Conservation (phyloP, 2,329 filamentous ascomycete genomes). For the Botrytis elliptica region DNA sequence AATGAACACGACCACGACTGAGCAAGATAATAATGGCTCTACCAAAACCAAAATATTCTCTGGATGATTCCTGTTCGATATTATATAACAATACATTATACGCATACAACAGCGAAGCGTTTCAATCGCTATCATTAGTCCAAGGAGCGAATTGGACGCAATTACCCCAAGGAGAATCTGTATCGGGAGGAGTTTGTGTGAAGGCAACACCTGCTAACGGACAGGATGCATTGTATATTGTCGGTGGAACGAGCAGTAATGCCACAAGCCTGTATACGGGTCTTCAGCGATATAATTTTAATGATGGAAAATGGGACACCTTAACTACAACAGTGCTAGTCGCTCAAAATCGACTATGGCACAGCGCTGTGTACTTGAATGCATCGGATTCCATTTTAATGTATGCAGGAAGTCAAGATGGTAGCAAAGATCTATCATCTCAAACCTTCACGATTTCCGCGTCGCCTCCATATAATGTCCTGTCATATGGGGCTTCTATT, state of each 20-base stretch:
- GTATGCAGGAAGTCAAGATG: conserved; percentile 73
- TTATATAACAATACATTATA: conserved; percentile 82
- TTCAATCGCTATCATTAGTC: conserved; percentile 70
- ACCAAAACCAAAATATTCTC: conserved; percentile 65
- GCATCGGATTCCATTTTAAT: conserved; percentile 70
- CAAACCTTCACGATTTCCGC: conserved; percentile 75
- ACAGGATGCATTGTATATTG: conserved; percentile 65
- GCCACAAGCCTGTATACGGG: conserved; percentile 60
- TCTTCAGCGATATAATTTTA: conserved; percentile 67
- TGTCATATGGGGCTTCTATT: conserved; percentile 57
- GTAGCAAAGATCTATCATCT: conserved; percentile 56
- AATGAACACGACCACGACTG: conserved; percentile 23
- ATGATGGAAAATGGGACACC: conserved; percentile 56
- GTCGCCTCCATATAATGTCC: conserved; percentile 61
- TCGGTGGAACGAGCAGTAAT: conserved; percentile 66
- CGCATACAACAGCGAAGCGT: conserved; percentile 71
- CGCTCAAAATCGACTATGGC: conserved; percentile 64
- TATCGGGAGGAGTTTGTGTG: conserved; percentile 76
- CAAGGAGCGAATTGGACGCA: conserved; percentile 70
- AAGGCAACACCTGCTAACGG: conserved; percentile 59
- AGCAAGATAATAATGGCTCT: conserved; percentile 41
- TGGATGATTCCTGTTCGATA: conserved; percentile 78
- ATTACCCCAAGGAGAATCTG: conserved; percentile 63
- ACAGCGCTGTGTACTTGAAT: conserved; percentile 74
- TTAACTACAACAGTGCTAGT: conserved; percentile 45